Percentiles rank a stretch among this genome's conserved stretches.
Evolutionary conservation across 2,329 filamentous ascomycete genomes (phyloP).

Genomic region (Ceratocystis papillata): DNA sequence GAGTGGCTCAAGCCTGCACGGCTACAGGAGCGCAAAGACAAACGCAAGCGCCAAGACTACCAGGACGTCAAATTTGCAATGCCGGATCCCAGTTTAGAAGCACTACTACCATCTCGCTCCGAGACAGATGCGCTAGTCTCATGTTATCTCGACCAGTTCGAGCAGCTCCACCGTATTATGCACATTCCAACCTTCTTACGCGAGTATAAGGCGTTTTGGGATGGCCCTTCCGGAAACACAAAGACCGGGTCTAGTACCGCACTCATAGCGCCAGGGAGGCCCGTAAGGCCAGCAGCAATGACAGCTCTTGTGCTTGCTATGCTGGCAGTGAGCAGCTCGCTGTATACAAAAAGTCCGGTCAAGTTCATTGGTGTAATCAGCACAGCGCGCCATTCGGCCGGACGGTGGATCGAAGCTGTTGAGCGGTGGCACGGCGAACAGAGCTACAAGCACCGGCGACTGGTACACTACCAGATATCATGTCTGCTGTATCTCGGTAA

Average conservation of each 20-base stretch:
- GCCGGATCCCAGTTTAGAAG: conserved; percentile 41
- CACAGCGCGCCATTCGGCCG: conserved; percentile 45
- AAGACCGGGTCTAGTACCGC: neutral
- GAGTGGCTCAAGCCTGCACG: conserved; percentile 51
- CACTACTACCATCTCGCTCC: conserved; percentile 39
- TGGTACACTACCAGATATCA: conserved; percentile 51
- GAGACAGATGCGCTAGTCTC: conserved; percentile 41
- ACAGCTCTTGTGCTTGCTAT: conserved; percentile 50
- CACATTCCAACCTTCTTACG: conserved; percentile 49
- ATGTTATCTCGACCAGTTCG: conserved; percentile 45
- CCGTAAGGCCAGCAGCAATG: conserved; percentile 42
- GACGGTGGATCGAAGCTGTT: conserved; percentile 46
- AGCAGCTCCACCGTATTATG: conserved; percentile 47
- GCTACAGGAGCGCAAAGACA: conserved; percentile 46
- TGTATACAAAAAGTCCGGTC: conserved; percentile 42
- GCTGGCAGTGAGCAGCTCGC: conserved; percentile 48
- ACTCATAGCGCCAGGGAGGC: neutral
- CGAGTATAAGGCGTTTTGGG: conserved; percentile 48
- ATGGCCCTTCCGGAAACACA: conserved; percentile 30
- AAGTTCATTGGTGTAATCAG: conserved; percentile 47
- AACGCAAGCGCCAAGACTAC: conserved; percentile 42
- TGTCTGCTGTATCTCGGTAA: conserved; percentile 52
- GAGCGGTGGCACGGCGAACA: conserved; percentile 45
- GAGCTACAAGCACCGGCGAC: conserved; percentile 50
- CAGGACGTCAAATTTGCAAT: conserved; percentile 41